Percentiles rank a stretch among this genome's conserved stretches.
These are phyloP conservation scores for Mucor racemosus DNA, from an alignment of 371 early-diverging fungal species.

Conservation along the genomic window DNA sequence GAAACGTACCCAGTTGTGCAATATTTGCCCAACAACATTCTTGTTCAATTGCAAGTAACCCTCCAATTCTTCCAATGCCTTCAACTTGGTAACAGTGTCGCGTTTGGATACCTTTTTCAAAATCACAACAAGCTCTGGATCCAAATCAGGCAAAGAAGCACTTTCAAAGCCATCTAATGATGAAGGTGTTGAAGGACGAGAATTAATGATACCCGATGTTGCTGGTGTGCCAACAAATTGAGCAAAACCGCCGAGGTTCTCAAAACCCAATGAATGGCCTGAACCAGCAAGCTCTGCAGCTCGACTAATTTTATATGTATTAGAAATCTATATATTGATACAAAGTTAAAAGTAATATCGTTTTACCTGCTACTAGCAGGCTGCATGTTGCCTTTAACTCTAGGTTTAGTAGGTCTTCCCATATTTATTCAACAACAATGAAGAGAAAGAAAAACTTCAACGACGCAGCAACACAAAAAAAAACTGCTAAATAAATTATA, in stretches of 20 bases:
- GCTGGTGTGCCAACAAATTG: conserved; percentile 54
- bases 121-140: conserved; percentile 64
- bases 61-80: conserved; percentile 72
- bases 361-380: conserved; percentile 77
- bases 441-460: conserved; percentile 4
- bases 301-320: conserved; percentile 52
- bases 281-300: conserved; percentile 71
- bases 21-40: conserved; percentile 29
- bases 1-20: conserved; percentile 43
- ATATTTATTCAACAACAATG: conserved; percentile 20
- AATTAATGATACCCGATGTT: conserved; percentile 16
- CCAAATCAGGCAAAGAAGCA: conserved; percentile 33
- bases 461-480: conserved; percentile 12
- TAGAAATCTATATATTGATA: background rate
- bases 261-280: conserved; percentile 49
- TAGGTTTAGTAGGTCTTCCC: conserved; percentile 59
- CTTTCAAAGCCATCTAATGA: conserved; percentile 26
- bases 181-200: conserved; percentile 33
- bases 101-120: conserved; percentile 69
- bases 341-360: background rate
- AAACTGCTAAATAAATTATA: too few relatives aligned
- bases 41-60: conserved; percentile 52
- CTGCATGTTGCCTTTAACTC: conserved; percentile 71
- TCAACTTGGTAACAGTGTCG: conserved; percentile 69
- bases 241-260: conserved; percentile 68